phyloP scores from a whole-genome alignment of 768 basidiomycete genomes.

The Lentinula edodes region DNA sequence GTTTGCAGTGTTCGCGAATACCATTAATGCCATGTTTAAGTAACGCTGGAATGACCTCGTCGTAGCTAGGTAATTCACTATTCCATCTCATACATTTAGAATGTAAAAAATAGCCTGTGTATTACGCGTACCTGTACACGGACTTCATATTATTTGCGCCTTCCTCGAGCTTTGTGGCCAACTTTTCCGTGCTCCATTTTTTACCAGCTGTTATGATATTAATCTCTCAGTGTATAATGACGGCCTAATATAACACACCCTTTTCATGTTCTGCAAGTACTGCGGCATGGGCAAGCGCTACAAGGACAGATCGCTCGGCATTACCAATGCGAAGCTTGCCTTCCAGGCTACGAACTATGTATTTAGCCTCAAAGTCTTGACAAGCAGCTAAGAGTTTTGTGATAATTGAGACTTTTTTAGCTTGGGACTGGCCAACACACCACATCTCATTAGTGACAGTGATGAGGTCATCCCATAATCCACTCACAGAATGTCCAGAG shows the following conservation, averaged over 20 bases:
- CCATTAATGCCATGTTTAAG: constrained; percentile 71
- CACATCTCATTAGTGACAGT: not conserved
- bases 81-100: not conserved
- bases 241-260: constrained; percentile 23
- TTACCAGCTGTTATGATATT: constrained; percentile 48
- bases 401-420: constrained; percentile 92
- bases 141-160: constrained; percentile 75
- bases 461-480: not conserved
- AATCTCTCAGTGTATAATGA: not conserved
- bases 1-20: constrained; percentile 71
- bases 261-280: constrained; percentile 76
- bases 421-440: constrained; percentile 63
- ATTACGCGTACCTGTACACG: constrained; percentile 74
- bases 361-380: constrained; percentile 90
- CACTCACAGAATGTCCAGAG: constrained; percentile 68
- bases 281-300: constrained; percentile 88
- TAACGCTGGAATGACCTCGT: constrained; percentile 86
- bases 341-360: constrained; percentile 91
- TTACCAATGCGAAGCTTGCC: constrained; percentile 97
- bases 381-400: constrained; percentile 92
- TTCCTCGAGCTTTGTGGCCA: constrained; percentile 69
- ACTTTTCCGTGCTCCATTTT: constrained; percentile 69
- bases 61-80: constrained; percentile 92
- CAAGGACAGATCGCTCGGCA: constrained; percentile 92
- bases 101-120: constrained; percentile 3